Percentiles rank a stretch among this genome's conserved stretches.
These are phyloP conservation scores for Senna tora DNA, from an alignment of 306 rosid species.

Conservation along the genomic window DNA sequence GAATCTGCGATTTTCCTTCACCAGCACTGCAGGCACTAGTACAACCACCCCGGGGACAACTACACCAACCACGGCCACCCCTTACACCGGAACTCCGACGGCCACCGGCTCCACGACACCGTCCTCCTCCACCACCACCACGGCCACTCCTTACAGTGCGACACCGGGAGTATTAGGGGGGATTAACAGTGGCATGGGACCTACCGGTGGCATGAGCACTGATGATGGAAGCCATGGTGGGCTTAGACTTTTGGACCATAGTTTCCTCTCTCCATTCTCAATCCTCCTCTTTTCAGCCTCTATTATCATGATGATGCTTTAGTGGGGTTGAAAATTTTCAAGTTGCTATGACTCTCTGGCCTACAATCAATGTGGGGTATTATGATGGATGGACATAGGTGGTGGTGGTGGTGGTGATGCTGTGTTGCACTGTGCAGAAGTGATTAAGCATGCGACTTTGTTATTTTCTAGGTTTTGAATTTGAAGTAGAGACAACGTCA, in stretches of 20 bases:
- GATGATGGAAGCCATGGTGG: constrained; percentile 74
- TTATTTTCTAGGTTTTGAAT: constrained; percentile 55
- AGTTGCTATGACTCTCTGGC: constrained; percentile 28
- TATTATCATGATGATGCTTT: constrained; percentile 54
- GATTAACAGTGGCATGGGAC: constrained; percentile 67
- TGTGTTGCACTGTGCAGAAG: constrained; percentile 42
- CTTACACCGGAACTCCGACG: constrained; percentile 11
- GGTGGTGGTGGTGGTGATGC: constrained; percentile 41
- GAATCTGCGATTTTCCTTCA: not conserved
- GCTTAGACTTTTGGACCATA: constrained; percentile 33
- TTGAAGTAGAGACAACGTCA: constrained; percentile 48
- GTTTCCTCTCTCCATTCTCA: constrained; percentile 33
- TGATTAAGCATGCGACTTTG: constrained; percentile 48
- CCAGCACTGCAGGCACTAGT: constrained; percentile 57
- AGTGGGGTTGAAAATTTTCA: constrained; percentile 57
- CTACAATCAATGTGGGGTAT: constrained; percentile 15
- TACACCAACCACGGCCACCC: constrained; percentile 26
- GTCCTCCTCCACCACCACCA: not conserved
- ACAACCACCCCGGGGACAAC: constrained; percentile 47
- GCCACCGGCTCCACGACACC: constrained; percentile 5
- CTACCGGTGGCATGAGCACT: constrained; percentile 69
- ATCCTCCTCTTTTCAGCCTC: constrained; percentile 50
- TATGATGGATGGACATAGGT: constrained; percentile 13
- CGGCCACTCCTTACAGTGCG: constrained; percentile 41
- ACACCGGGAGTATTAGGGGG: constrained; percentile 78